phyloP scores from a whole-genome alignment of 345 rosid species.

The Hibiscus syriacus region DNA sequence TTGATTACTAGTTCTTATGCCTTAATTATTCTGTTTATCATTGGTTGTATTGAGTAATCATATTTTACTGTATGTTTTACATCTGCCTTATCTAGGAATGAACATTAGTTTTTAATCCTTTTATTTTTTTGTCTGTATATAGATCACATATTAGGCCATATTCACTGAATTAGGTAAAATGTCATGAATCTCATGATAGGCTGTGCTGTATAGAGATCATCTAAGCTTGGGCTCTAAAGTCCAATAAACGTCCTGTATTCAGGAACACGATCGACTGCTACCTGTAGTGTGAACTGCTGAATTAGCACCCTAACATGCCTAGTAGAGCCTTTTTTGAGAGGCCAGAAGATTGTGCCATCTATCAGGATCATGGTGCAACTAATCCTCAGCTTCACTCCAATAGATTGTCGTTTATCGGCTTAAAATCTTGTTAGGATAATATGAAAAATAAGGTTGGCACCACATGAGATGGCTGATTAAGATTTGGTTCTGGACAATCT shows the following conservation, averaged over 20 bases:
- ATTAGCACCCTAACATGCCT: no score
- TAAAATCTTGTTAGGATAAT: background rate
- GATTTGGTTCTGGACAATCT: background rate
- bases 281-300: no score
- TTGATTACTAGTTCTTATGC: no score
- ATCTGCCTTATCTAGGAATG: background rate
- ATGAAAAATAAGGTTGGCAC: background rate
- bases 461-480: background rate
- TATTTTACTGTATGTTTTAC: background rate
- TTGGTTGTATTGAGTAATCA: background rate
- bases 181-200: background rate
- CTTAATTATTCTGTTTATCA: background rate
- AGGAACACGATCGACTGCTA: no score
- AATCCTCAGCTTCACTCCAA: background rate
- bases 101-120: background rate
- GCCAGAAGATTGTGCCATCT: background rate
- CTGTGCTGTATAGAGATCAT: background rate
- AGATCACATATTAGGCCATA: background rate
- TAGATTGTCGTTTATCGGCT: background rate
- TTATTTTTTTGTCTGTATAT: background rate
- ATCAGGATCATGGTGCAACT: background rate
- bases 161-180: background rate
- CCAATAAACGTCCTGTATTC: no score
- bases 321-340: no score
- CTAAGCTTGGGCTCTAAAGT: no score